Evolutionary conservation across 371 early-diverging fungal genomes (phyloP), one percentile per base, ranked within the genome.

Genomic region (Apophysomyces ossiformis): DNA sequence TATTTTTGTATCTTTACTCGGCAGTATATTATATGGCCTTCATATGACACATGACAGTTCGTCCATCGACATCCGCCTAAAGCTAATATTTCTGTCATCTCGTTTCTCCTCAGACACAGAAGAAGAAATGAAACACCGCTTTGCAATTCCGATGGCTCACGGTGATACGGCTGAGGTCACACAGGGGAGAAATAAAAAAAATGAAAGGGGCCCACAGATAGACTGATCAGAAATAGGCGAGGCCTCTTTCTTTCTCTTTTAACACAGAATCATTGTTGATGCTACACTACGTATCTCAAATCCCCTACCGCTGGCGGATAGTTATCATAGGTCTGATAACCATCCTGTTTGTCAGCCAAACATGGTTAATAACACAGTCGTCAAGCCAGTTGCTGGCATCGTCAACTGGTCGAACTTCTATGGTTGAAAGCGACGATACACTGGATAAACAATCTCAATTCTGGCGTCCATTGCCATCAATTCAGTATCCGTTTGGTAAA

Each of bases 301-400:
- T 63, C 7, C 64, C 69, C 35, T 61, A 69, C 37, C 57, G 65
- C 46, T 69, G 69, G 64, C 36, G 58, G 38, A 16, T 60, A 8
- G 39, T 63, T 11, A 57, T 60, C 11, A 7, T 59, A 13, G 37
- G 38, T 43, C 35, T 57, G 5, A 37, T 57, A 32, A 21, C 57
- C 3, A 16, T 43, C 4, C 37, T 56, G 41, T 5, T 64, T 12
- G 13, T 63, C 46, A 13, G 37, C 57, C 60, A 62, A 45, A 46
- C 36, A 12, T 69, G 36, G 65, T 60, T 50, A 32, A 57, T 58
- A 64, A 72, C 35, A 44, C 69, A 37, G 64, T 58, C 18, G 63
- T 67, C 36, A 57, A 67, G 58, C 39, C 67, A 68, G 37, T 63
- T 59, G 15, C 37, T 61, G 5, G 58, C 41, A 39, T 65, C 69